Evolutionary conservation across 495 filamentous ascomycete species (phyloP).

Genomic region (Opeltia flavorubescens): DNA sequence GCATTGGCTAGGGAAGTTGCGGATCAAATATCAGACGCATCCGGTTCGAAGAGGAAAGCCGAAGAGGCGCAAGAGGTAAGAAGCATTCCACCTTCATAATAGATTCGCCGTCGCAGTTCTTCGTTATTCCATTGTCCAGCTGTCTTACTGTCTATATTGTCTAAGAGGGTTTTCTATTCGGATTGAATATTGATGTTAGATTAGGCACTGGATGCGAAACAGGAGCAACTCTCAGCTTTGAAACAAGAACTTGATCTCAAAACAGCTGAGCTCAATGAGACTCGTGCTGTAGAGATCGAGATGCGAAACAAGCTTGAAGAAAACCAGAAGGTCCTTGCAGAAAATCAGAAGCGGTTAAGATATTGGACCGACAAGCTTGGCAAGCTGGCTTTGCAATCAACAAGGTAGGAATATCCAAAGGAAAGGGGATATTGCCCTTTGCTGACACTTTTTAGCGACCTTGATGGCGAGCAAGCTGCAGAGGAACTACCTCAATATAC

Average conservation of each 20-base stretch:
- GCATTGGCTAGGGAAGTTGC: slow-evolving; percentile 61
- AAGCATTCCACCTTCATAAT: background rate
- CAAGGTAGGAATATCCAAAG: slow-evolving; percentile 27
- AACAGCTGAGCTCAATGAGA: slow-evolving; percentile 77
- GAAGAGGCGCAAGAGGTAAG: slow-evolving; percentile 69
- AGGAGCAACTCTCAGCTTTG: slow-evolving; percentile 59
- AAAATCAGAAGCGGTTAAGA: slow-evolving; percentile 70
- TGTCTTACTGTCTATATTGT: too few relatives aligned
- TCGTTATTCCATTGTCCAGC: too few relatives aligned
- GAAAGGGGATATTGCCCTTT: too few relatives aligned
- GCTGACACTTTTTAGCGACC: slow-evolving; percentile 28
- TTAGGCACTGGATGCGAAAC: slow-evolving; percentile 58
- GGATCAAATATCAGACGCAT: slow-evolving; percentile 59
- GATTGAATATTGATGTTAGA: too few relatives aligned
- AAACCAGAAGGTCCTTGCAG: slow-evolving; percentile 73
- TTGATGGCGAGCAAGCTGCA: slow-evolving; percentile 38
- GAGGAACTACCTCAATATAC: slow-evolving; percentile 65
- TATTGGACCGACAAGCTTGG: slow-evolving; percentile 83
- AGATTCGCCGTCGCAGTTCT: too few relatives aligned
- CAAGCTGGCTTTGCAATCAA: slow-evolving; percentile 62
- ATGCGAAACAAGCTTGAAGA: slow-evolving; percentile 97
- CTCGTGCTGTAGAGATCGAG: slow-evolving; percentile 81
- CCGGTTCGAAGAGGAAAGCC: slow-evolving; percentile 55
- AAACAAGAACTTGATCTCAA: slow-evolving; percentile 82
- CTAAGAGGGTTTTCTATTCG: too few relatives aligned